Evolutionary conservation across 352 stramenopile species (phyloP).

Genomic region (Albugo candida): DNA sequence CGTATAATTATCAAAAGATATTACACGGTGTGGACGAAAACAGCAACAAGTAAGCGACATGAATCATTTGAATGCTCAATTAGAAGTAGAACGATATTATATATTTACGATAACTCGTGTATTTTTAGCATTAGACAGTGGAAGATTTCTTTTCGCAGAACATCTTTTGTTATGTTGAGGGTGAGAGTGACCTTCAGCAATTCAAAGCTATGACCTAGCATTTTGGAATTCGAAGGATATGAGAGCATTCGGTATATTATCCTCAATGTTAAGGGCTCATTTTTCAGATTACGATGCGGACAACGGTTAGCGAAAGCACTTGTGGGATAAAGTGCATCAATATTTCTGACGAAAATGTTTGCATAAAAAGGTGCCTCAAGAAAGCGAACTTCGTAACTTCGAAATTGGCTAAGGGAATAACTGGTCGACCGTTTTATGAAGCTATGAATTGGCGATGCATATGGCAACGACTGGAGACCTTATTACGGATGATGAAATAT

Average conservation of each 20-base stretch:
- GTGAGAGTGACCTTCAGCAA: slow-evolving; percentile 1
- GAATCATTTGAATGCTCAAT: no score
- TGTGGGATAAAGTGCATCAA: slow-evolving; percentile 4
- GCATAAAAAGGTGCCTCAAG: slow-evolving; percentile 10
- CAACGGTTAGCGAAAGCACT: slow-evolving; percentile 1
- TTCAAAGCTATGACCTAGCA: no score
- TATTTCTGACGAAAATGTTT: slow-evolving; percentile 11
- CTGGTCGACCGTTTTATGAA: slow-evolving; percentile 9
- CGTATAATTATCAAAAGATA: no score
- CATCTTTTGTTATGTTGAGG: not conserved
- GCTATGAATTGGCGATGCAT: slow-evolving; percentile 9
- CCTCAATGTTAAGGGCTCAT: no score
- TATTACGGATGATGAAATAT: slow-evolving; percentile 4
- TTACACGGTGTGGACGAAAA: no score
- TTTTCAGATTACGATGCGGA: no score
- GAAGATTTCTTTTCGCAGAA: not conserved
- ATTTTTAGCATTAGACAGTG: no score
- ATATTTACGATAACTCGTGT: no score
- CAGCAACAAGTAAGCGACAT: no score
- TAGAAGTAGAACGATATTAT: no score
- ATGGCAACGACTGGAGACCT: slow-evolving; percentile 6
- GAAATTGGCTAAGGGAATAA: not conserved
- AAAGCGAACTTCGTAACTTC: slow-evolving; percentile 10
- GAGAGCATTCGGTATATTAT: not conserved
- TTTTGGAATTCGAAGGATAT: slow-evolving; percentile 1